These are phyloP conservation scores for Candida broadrunensis DNA, from an alignment of 805 yeast species.

Conservation along the genomic window DNA sequence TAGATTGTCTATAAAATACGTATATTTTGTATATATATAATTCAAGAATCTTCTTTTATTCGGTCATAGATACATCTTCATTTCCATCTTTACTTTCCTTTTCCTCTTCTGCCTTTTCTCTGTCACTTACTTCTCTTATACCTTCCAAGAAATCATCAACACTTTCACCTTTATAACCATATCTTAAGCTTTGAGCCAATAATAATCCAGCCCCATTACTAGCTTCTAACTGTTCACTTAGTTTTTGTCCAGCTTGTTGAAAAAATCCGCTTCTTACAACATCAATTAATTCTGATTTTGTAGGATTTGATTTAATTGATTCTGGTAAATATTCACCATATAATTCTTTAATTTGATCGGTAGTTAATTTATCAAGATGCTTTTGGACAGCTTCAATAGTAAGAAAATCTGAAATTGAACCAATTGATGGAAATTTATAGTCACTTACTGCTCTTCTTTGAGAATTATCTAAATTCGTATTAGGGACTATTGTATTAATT, in stretches of 20 bases:
- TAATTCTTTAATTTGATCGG: conserved; percentile 31
- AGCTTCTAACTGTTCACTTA: conserved; percentile 40
- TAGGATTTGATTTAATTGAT: conserved; percentile 25
- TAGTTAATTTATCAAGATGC: conserved; percentile 28
- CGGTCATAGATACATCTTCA: not conserved
- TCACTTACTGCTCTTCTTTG: conserved; percentile 5
- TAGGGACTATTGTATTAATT: no score
- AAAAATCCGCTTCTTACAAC: conserved; percentile 50
- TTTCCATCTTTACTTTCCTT: not conserved
- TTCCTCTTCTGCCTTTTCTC: conserved; percentile 4
- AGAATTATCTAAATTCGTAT: no score
- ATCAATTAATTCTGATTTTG: conserved; percentile 35
- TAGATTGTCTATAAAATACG: no score
- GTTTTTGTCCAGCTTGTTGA: conserved; percentile 36
- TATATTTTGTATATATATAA: no score
- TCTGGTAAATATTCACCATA: conserved; percentile 42
- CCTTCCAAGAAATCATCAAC: conserved; percentile 47
- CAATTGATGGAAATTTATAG: no score
- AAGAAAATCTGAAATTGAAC: conserved; percentile 31
- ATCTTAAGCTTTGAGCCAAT: conserved; percentile 47
- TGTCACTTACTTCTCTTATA: conserved; percentile 26
- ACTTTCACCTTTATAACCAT: conserved; percentile 55
- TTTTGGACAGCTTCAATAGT: conserved; percentile 24
- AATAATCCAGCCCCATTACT: conserved; percentile 45
- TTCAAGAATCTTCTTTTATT: no score